Conservation (phyloP, 352 stramenopile genomes). For the Pythium diclinum region DNA sequence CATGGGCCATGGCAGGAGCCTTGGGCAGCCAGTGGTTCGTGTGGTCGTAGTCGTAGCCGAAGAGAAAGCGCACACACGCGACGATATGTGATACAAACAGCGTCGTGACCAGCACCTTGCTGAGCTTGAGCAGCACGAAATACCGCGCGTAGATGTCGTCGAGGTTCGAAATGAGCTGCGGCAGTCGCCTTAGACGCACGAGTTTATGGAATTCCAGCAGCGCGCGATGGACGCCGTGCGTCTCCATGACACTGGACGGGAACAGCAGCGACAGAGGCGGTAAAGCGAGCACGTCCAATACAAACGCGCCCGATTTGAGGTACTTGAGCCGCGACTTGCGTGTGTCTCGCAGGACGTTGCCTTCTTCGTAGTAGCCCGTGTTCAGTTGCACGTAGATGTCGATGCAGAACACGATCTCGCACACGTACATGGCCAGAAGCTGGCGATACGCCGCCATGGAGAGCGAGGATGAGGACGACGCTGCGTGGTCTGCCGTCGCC, state of each 20-base stretch:
- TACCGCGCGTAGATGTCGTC: slow-evolving; percentile 65
- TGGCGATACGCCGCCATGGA: slow-evolving; percentile 15
- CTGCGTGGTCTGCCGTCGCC: not conserved
- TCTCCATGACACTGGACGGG: slow-evolving; percentile 2
- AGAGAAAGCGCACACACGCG: slow-evolving; percentile 48
- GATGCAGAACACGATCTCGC: slow-evolving; percentile 52
- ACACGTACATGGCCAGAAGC: slow-evolving; percentile 47
- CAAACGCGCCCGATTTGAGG: slow-evolving; percentile 47
- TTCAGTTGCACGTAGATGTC: slow-evolving; percentile 74
- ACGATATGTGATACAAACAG: slow-evolving; percentile 52
- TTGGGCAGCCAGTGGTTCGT: slow-evolving; percentile 49
- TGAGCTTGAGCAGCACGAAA: slow-evolving; percentile 56
- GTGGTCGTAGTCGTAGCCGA: slow-evolving; percentile 41
- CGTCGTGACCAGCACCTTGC: slow-evolving; percentile 50
- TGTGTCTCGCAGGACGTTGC: slow-evolving; percentile 60
- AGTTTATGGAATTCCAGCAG: slow-evolving; percentile 59
- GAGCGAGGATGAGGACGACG: not conserved
- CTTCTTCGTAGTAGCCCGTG: slow-evolving; percentile 71
- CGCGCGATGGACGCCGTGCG: slow-evolving; percentile 9
- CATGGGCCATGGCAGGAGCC: not conserved
- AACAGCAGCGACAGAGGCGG: slow-evolving; percentile 46
- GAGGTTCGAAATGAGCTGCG: slow-evolving; percentile 48
- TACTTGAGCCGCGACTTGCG: slow-evolving; percentile 61
- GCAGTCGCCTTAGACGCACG: slow-evolving; percentile 44
- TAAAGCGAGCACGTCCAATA: slow-evolving; percentile 47